phyloP scores from a whole-genome alignment of 2,329 filamentous ascomycete genomes.

The Pseudogymnoascus sp. region DNA sequence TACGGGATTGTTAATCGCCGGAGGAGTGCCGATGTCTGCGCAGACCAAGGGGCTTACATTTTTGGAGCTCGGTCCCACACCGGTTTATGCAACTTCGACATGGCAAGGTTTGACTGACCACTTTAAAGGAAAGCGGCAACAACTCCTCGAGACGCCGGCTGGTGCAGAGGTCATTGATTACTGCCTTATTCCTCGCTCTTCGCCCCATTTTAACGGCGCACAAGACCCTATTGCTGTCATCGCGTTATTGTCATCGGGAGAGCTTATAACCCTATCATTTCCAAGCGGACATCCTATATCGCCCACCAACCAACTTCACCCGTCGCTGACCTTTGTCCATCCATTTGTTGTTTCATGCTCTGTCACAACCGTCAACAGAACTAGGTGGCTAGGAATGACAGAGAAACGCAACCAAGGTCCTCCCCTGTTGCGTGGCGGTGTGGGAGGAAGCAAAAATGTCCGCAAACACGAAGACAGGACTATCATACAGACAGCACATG shows the following conservation, averaged over 20 bases:
- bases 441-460: constrained; percentile 59
- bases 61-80: constrained; percentile 80
- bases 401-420: constrained; percentile 77
- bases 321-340: constrained; percentile 80
- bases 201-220: constrained; percentile 78
- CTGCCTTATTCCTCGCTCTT: constrained; percentile 71
- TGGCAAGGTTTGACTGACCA: constrained; percentile 79
- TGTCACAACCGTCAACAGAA: constrained; percentile 68
- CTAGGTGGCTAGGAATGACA: constrained; percentile 82
- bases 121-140: constrained; percentile 68
- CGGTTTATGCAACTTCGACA: constrained; percentile 82
- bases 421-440: constrained; percentile 70
- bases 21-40: constrained; percentile 63
- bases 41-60: constrained; percentile 75
- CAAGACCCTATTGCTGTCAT: constrained; percentile 88
- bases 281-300: constrained; percentile 86
- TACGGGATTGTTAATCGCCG: constrained; percentile 78
- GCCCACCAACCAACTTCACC: constrained; percentile 86
- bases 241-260: constrained; percentile 73
- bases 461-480: constrained; percentile 78
- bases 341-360: constrained; percentile 73
- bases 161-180: constrained; percentile 74
- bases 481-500: constrained; percentile 79
- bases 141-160: constrained; percentile 66
- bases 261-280: constrained; percentile 84